Conservation (phyloP, 2,329 filamentous ascomycete genomes). For the Beauveria scarabaeidicola region DNA sequence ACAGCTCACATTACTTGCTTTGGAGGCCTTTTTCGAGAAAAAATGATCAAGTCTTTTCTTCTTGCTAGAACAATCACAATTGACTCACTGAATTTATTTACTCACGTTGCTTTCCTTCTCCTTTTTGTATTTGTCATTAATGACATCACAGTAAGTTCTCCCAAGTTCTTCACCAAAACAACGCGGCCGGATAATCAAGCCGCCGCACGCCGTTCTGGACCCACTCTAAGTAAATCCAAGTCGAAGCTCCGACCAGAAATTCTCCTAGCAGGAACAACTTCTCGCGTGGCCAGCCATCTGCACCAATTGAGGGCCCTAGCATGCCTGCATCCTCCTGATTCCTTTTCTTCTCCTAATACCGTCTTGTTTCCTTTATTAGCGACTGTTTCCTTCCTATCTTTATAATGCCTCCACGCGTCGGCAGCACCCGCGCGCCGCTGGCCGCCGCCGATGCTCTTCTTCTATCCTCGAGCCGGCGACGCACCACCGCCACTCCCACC, state of each 20-base stretch:
- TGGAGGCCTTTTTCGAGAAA: too few relatives aligned
- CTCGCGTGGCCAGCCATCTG: not conserved
- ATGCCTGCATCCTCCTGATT: slow-evolving; percentile 11
- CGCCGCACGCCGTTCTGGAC: not conserved
- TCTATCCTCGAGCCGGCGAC: slow-evolving; percentile 15
- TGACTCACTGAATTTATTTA: too few relatives aligned
- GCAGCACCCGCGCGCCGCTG: slow-evolving; percentile 20
- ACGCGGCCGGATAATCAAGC: slow-evolving; percentile 5
- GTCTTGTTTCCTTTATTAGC: not conserved
- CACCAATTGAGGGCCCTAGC: slow-evolving; percentile 18
- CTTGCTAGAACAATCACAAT: not conserved
- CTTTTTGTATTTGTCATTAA: not conserved
- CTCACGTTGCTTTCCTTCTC: not conserved
- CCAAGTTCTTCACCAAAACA: too few relatives aligned
- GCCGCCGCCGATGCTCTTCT: slow-evolving; percentile 24
- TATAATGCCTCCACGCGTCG: slow-evolving; percentile 20
- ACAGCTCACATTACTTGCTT: not conserved
- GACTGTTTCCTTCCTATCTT: not conserved
- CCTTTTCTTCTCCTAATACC: slow-evolving; percentile 2
- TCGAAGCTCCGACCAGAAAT: not conserved
- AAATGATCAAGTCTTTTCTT: not conserved
- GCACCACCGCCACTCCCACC: slow-evolving; percentile 6
- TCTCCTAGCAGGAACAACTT: slow-evolving; percentile 12
- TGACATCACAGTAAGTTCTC: not conserved
- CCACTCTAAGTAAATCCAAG: slow-evolving; percentile 7